A percentile compares a stretch with the other conserved stretches of the same genome.
Evolutionary conservation across 2,329 filamentous ascomycete genomes (phyloP).

Genomic region (Claviceps sp.): DNA sequence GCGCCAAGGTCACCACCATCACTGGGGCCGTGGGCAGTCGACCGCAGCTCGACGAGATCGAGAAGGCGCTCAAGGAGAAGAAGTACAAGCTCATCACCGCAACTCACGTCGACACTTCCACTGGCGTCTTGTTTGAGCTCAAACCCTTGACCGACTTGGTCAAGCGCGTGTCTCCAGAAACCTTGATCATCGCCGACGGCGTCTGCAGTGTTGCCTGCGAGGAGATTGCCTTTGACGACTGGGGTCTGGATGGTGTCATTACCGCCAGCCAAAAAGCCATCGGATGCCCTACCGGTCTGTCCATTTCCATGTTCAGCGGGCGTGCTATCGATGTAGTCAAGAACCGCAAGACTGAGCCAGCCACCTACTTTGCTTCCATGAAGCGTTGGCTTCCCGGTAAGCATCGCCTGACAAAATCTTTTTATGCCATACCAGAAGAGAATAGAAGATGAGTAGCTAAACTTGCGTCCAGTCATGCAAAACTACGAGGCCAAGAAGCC

Average conservation of each 20-base stretch:
- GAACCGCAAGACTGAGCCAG: slow-evolving; percentile 65
- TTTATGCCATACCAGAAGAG: not conserved
- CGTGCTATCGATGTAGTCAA: slow-evolving; percentile 73
- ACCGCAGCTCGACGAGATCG: slow-evolving; percentile 75
- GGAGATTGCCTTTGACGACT: slow-evolving; percentile 91
- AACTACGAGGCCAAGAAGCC: slow-evolving; percentile 98
- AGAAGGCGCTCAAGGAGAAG: slow-evolving; percentile 78
- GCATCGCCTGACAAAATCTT: slow-evolving; percentile 13
- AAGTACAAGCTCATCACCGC: slow-evolving; percentile 90
- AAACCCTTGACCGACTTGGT: slow-evolving; percentile 73
- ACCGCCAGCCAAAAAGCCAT: slow-evolving; percentile 97
- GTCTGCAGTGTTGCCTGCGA: slow-evolving; percentile 95
- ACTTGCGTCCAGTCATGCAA: slow-evolving; percentile 62
- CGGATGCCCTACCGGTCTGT: slow-evolving; percentile 84
- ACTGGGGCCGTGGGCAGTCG: slow-evolving; percentile 80
- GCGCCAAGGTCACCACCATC: slow-evolving; percentile 77
- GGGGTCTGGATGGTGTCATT: slow-evolving; percentile 83
- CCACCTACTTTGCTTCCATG: slow-evolving; percentile 89
- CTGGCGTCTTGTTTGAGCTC: slow-evolving; percentile 85
- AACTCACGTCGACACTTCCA: slow-evolving; percentile 95
- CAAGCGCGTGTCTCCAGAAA: slow-evolving; percentile 77
- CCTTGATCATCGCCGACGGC: slow-evolving; percentile 83
- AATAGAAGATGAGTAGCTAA: not conserved
- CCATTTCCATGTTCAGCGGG: slow-evolving; percentile 86
- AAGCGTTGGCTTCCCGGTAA: slow-evolving; percentile 91